Base-by-base conservation (phyloP, 352 stramenopile genomes). In the Globisporangium cederbergense region DNA sequence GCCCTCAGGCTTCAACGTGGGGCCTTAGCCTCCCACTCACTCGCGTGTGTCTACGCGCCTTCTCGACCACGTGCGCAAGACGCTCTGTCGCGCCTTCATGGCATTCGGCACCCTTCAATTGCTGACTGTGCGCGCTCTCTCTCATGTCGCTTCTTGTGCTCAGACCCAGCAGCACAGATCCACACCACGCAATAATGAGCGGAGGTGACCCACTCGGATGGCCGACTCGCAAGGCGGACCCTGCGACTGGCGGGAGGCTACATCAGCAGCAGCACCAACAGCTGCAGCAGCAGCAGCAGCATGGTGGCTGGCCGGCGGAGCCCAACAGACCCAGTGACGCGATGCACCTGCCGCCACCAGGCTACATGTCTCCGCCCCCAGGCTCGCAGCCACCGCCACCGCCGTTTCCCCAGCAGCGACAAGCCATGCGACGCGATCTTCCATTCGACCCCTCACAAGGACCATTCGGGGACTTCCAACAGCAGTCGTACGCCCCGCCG, bases 371-470 rank as follows among this genome's bases (percentile, higher is more conserved):
- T 14, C 32, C 32, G 18, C 52, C 32, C 18, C n/a, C 22, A 36
- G 49, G 25, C 25, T 20, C 25, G 38, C 55, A 60, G n/a, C 42
- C 28, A 20, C 57, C 57, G 6, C 57, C 30, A 4, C 57, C 30
- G 34, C 38, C 40, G 25, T 62, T 62, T 49, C 43, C 43, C 1
- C 40, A 53, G 16, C 28, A 60, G 36, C 55, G 50, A 13, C 56
- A 62, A 14, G 38, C 32, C 7, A n/a, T 60, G 34, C 40, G 36
- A 16, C 55, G 55, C 22, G 55, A 60, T 2, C 20, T 51, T 18
- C 47, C 55, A 8, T 51, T 60, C 14, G 55, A 62, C 11, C 25
- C 28, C 20, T 30, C 57, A 45, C 57, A 43, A 45, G 43, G 57
- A 18, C 30, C 22, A 30, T 62, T 62, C 53, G 22, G 55, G 14